Conservation (phyloP, 2,329 filamentous ascomycete species). For the Stromatinia cepivora region DNA sequence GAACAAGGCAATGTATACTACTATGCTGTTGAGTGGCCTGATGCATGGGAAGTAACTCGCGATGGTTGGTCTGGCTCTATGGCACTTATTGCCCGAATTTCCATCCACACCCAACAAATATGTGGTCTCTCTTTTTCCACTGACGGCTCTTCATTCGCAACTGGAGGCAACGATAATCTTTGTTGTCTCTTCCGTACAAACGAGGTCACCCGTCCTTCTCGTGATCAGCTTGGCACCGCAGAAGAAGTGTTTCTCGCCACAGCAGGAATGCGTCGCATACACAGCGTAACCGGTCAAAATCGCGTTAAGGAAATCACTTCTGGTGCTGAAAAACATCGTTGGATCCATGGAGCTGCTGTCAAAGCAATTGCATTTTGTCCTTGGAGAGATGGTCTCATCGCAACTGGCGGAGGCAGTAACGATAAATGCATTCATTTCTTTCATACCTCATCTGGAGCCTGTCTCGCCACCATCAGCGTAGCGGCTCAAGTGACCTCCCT, state of each 20-base stretch:
- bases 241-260: conserved; percentile 32
- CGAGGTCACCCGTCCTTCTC: conserved; percentile 28
- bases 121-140: conserved; percentile 89
- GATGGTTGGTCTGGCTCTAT: conserved; percentile 77
- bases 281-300: conserved; percentile 40
- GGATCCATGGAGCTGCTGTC: conserved; percentile 81
- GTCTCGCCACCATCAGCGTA: conserved; percentile 87
- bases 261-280: conserved; percentile 39
- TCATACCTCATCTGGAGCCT: conserved; percentile 79
- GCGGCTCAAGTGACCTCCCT: conserved; percentile 91
- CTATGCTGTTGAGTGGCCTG: conserved; percentile 85
- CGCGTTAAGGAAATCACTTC: conserved; percentile 50
- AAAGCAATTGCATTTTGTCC: conserved; percentile 98
- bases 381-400: conserved; percentile 84
- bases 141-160: conserved; percentile 75
- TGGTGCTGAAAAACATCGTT: conserved; percentile 67
- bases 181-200: conserved; percentile 73
- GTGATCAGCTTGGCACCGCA: conserved; percentile 20
- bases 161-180: conserved; percentile 88
- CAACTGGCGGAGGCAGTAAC: conserved; percentile 89
- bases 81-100: conserved; percentile 73
- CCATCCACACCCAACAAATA: conserved; percentile 82
- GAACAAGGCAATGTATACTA: conserved; percentile 81
- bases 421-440: conserved; percentile 97
- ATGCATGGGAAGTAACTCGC: conserved; percentile 59